These are phyloP conservation scores for Ophiostoma sp. DNA, from an alignment of 2,329 filamentous ascomycete genomes.

Conservation along the genomic window DNA sequence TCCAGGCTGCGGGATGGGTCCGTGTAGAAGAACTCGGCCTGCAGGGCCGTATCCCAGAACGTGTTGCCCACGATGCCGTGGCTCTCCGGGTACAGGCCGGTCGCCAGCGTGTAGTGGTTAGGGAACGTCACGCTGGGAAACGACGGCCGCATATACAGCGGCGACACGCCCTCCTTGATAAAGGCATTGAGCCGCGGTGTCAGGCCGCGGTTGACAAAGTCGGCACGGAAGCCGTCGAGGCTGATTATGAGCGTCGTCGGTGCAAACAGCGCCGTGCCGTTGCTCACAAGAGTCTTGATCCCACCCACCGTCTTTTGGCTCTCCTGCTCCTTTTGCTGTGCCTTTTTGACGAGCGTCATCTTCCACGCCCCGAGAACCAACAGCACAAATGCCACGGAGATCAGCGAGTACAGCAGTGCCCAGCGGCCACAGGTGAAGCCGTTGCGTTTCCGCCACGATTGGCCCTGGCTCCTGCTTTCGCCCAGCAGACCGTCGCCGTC, in stretches of 20 bases:
- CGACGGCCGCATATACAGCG: slow-evolving; percentile 85
- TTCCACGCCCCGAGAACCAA: slow-evolving; percentile 55
- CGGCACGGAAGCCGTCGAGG: slow-evolving; percentile 90
- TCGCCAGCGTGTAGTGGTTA: slow-evolving; percentile 90
- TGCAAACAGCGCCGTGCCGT: slow-evolving; percentile 82
- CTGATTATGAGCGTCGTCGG: slow-evolving; percentile 93
- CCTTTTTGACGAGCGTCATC: slow-evolving; percentile 44
- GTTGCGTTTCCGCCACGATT: slow-evolving; percentile 19
- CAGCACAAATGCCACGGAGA: slow-evolving; percentile 50
- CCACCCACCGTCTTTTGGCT: slow-evolving; percentile 20
- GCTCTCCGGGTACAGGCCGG: slow-evolving; percentile 84
- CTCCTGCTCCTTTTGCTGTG: slow-evolving; percentile 13
- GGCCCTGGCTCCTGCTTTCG: not conserved
- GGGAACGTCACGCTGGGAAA: slow-evolving; percentile 97
- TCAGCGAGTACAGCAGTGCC: slow-evolving; percentile 48
- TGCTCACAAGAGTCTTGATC: slow-evolving; percentile 47
- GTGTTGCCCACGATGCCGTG: slow-evolving; percentile 91
- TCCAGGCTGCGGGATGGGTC: slow-evolving; percentile 69
- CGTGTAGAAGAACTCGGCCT: slow-evolving; percentile 84
- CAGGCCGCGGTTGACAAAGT: slow-evolving; percentile 77
- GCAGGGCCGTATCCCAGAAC: slow-evolving; percentile 78
- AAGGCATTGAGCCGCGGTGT: slow-evolving; percentile 78
- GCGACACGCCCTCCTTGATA: slow-evolving; percentile 77
- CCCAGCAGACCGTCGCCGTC: slow-evolving; percentile 43
- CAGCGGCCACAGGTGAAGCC: slow-evolving; percentile 45